Percentiles rank a stretch among this genome's conserved stretches.
These are phyloP conservation scores for Gracilaria gracilis DNA, from an alignment of 23 red algal genomes.

Conservation along the genomic window DNA sequence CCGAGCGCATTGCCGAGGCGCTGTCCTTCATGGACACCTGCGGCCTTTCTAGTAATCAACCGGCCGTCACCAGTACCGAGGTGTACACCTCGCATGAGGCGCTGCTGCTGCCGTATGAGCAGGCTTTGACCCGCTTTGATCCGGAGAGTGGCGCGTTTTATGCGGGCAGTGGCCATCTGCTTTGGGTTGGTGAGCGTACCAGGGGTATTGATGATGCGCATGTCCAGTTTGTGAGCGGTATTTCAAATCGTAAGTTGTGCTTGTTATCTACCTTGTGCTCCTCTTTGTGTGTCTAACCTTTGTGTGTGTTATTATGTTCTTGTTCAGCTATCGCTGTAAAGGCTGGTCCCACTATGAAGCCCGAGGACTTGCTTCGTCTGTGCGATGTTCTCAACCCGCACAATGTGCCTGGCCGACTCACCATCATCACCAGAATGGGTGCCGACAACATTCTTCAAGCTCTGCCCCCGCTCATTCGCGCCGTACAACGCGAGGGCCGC, in stretches of 20 bases:
- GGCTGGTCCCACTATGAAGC: constrained; percentile 87
- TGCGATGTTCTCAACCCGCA: constrained; percentile 93
- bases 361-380: constrained; percentile 85
- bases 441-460: constrained; percentile 87
- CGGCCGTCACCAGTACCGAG: constrained; percentile 64
- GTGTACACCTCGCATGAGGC: constrained; percentile 98
- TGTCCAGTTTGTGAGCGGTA: constrained; percentile 94
- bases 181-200: constrained; percentile 98
- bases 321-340: constrained; percentile 75
- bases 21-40: constrained; percentile 93
- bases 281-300: constrained; percentile 8
- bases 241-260: constrained; percentile 88
- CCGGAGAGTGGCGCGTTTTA: constrained; percentile 82
- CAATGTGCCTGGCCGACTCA: constrained; percentile 96
- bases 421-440: constrained; percentile 93
- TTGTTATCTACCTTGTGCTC: no score
- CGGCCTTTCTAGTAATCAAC: constrained; percentile 64
- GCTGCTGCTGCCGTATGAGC: constrained; percentile 95
- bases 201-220: constrained; percentile 91
- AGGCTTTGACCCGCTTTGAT: constrained; percentile 82
- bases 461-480: constrained; percentile 85
- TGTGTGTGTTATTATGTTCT: constrained; percentile 6
- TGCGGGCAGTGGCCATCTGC: constrained; percentile 89
- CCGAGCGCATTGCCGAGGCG: constrained; percentile 77
- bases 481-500: constrained; percentile 73